Evolutionary conservation across 2,329 filamentous ascomycete genomes (phyloP), one percentile per base, ranked within the genome.

Genomic region (Claviceps sp.): DNA sequence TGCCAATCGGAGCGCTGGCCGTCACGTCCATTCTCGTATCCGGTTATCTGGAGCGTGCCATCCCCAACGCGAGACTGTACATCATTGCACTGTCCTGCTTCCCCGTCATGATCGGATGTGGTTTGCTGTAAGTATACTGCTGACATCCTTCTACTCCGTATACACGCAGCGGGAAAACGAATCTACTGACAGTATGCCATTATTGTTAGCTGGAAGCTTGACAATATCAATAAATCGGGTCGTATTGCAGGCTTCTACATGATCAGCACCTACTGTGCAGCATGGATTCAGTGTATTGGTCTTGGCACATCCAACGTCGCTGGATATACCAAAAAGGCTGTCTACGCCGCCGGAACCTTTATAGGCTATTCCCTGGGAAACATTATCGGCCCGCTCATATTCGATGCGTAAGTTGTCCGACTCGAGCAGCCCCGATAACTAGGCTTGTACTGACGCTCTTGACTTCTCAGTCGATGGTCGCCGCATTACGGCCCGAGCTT

Each of bases 291-390:
- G 53, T 60, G 60, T 54, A 62, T 65, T 47, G 61, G 60, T 3
- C 54, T 66, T 1, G 64, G 62, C 34, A 65, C 61, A 4, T 65
- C 62, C 34, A 66, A 67, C 43, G 59, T 65, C 7, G 63, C 64
- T 3, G 63, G 64, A 14, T 58, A 63, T 49, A 66, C 62, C 16
- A 67, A 65, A 54, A 65, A 65, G 52, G 57, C 61, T 13, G 50
- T 46, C 18, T 51, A 51, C 22, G 50, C 48, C 41, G 41, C 48
- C 5, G 48, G 57, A 3, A 65, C 62, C 2, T 67, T 65, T 45
- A 61, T 66, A 37, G 64, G 61, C 5, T 66, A 66, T 46, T 67
- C 62, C 1, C 52, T 66, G 5, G 64, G 65, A 11, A 67, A 67
- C 55, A 61, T 65, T 26, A 58, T 66, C 20, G 64, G 65, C 0